These are phyloP conservation scores for Aspergillus mulundensis DNA, from an alignment of 495 filamentous ascomycete species.

Conservation along the genomic window DNA sequence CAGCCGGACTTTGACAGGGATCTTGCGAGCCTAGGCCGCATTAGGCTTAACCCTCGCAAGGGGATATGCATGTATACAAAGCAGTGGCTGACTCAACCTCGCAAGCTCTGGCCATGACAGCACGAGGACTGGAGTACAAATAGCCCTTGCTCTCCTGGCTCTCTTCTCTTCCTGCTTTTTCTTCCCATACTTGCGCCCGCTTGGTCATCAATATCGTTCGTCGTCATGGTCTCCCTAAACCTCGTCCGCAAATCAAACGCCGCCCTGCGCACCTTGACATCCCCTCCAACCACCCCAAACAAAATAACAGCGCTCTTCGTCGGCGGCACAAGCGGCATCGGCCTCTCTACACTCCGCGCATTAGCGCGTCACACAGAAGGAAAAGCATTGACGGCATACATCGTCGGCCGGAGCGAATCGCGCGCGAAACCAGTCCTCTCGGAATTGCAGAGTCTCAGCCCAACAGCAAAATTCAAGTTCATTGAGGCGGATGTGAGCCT, in stretches of 20 bases:
- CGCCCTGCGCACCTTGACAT: not conserved
- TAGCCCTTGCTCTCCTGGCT: too few relatives aligned
- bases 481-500: not conserved
- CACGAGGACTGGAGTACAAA: too few relatives aligned
- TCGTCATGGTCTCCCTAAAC: not conserved
- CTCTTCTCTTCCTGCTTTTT: too few relatives aligned
- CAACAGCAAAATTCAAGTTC: slow-evolving; percentile 37
- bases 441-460: slow-evolving; percentile 46
- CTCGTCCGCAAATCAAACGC: not conserved
- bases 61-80: not conserved
- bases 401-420: slow-evolving; percentile 29
- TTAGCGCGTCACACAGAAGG: slow-evolving; percentile 26
- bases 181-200: too few relatives aligned
- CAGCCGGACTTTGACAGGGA: too few relatives aligned
- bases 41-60: not conserved
- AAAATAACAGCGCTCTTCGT: slow-evolving; percentile 31
- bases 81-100: not conserved
- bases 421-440: slow-evolving; percentile 40
- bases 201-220: not conserved
- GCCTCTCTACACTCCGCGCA: slow-evolving; percentile 28
- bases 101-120: too few relatives aligned
- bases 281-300: too few relatives aligned
- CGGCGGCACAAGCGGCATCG: slow-evolving; percentile 39
- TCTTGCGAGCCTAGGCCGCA: not conserved
- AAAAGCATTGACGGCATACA: slow-evolving; percentile 26